Evolutionary conservation across 2,329 filamentous ascomycete genomes (phyloP).

Genomic region (Cryphonectria carpinicola): DNA sequence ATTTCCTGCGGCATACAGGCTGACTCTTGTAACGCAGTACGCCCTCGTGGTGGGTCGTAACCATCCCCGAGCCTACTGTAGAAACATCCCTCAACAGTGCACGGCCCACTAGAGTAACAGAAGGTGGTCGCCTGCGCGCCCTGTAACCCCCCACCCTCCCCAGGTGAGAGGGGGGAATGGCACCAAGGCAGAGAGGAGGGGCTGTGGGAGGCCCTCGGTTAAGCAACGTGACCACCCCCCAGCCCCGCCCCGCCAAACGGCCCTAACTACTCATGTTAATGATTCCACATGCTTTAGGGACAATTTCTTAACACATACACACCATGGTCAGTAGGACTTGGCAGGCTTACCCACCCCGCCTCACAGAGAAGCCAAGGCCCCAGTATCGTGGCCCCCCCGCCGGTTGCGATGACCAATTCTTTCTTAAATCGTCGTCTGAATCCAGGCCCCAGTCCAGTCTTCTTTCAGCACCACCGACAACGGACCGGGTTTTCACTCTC

Average conservation of each 20-base stretch:
- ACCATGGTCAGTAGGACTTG: background rate
- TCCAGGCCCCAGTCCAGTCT: constrained; percentile 3
- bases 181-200: background rate
- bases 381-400: background rate
- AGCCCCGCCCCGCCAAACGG: background rate
- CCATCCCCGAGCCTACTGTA: background rate
- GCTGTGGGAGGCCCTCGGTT: background rate
- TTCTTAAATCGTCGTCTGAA: background rate
- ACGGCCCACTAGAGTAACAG: background rate
- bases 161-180: background rate
- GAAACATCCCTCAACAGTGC: no score
- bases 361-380: background rate
- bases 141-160: background rate
- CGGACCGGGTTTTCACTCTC: background rate
- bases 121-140: background rate
- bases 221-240: background rate
- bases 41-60: background rate
- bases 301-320: background rate
- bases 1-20: no score
- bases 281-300: background rate
- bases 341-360: background rate
- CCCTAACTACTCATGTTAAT: background rate
- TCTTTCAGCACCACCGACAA: constrained; percentile 10
- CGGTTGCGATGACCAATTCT: constrained; percentile 7
- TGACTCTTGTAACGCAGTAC: background rate